Evolutionary conservation across 768 basidiomycete species (phyloP), one percentile per base, ranked within the genome.

Genomic region (Amanita polypyramis): DNA sequence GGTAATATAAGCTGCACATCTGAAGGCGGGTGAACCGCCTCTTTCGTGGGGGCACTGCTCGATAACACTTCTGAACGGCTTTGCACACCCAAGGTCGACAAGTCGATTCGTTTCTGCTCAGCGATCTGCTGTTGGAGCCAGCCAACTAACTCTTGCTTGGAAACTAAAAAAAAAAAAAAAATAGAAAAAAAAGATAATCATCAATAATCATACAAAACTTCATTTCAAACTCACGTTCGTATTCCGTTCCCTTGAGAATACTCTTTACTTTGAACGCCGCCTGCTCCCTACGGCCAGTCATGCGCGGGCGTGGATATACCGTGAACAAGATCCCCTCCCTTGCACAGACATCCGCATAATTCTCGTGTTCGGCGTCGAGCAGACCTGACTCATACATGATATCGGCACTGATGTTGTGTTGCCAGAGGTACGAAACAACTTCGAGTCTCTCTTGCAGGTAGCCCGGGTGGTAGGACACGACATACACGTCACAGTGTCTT

Each of bases 401-500:
- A 62, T 92, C 89, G 0, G 87, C 82, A 54, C 86, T 89, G 59
- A 91, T 90, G 43, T 77, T 79, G 55, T 89, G 72, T 56, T 79
- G 73, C 89, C 89, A 92, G 29, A 92, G 65, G 43, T 82, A 75
- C 0, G 85, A 69, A 10, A 79, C 84, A 1, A 89, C 75, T 55
- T 91, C 85, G 14, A 92, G 71, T 36, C 89, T 73, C 44, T 90
- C 89, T 52, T 80, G 77, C 30, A 92, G 66, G 56, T 80, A 73
- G 8, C 89, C 88, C 6, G 78, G 68, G 52, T 85, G 80, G 51
- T 82, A 86, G 0, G 86, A 86, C 21, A 89, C 77, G 10, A 92
- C 72, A 53, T 91, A 92, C 9, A 92, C 89, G 53, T 92, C 89
- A 54, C 90, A 91, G 33, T 87, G 72, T 12, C 88, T 74, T n/a